A percentile compares a stretch with the other conserved stretches of the same genome.
Conservation (phyloP, 192 early-diverging fungal genomes). For the Coemansia guatemalensis region DNA sequence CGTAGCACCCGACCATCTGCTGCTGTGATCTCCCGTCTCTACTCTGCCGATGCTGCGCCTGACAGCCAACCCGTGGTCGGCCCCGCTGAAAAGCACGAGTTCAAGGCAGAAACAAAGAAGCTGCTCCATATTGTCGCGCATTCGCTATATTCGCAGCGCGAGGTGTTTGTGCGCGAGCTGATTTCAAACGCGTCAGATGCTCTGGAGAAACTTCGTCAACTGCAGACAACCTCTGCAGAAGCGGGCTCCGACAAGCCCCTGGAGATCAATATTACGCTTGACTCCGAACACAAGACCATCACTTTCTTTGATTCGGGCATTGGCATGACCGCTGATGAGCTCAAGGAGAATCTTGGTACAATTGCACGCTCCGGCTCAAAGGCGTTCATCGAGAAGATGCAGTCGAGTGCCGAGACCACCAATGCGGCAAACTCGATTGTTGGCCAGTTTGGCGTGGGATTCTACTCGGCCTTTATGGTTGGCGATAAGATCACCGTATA, state of each 20-base stretch:
- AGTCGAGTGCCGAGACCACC: constrained; percentile 41
- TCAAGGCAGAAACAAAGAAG: constrained; percentile 86
- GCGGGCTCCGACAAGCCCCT: constrained; percentile 77
- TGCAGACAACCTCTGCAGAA: constrained; percentile 74
- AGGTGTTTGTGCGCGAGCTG: constrained; percentile 96
- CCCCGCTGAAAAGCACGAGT: constrained; percentile 61
- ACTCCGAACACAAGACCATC: constrained; percentile 72
- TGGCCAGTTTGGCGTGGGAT: constrained; percentile 99
- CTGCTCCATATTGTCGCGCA: constrained; percentile 96
- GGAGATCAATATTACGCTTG: constrained; percentile 78
- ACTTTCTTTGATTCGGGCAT: constrained; percentile 92
- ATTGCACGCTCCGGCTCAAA: constrained; percentile 98
- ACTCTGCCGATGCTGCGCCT: constrained; percentile 23
- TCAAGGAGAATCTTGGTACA: constrained; percentile 92
- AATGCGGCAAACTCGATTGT: constrained; percentile 76
- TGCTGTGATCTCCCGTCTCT: constrained; percentile 17
- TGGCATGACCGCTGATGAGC: constrained; percentile 90
- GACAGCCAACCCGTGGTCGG: constrained; percentile 14
- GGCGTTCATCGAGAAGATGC: constrained; percentile 73
- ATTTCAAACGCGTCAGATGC: constrained; percentile 97
- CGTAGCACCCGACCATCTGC: neutral
- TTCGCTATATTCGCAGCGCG: constrained; percentile 91
- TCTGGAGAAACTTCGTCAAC: constrained; percentile 89
- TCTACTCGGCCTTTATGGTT: constrained; percentile 96
- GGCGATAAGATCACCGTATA: constrained; percentile 94